Base-by-base conservation (phyloP, 2,329 filamentous ascomycete species). In the Fusarium penzigii region DNA sequence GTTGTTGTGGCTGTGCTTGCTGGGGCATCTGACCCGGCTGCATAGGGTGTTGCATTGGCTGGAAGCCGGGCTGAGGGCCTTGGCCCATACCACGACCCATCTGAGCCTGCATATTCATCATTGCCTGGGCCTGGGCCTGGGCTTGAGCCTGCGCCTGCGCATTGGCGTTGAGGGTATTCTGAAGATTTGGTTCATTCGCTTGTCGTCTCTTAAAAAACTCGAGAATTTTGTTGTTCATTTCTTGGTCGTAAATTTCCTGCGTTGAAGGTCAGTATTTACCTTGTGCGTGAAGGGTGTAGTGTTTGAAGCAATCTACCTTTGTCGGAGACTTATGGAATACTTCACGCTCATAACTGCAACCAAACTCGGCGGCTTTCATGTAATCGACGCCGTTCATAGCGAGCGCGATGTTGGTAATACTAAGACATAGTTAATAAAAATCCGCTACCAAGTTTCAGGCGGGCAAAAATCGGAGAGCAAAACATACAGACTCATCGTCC, bases 21-120 rank as follows among this genome's bases (percentile, higher is more conserved):
- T 80, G 81, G 10, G 78, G 73, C 20, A 84, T 75, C 38, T 76
- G 77, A 1, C 78, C 75, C 5, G 76, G 70, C 60, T 85, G 82
- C 79, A 84, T 83, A 49, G 76, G 79, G 49, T 83, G 81, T 52
- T 83, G 82, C 36, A 85, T 73, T 44, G 80, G 77, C 55, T 82
- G 82, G 52, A 86, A 85, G 1, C 75, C 77, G 59, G 78, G 81
- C 53, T 80, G 82, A 2, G 72, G 69, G 7, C 72, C 74, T 60
- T 79, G 80, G 1, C 73, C 74, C 68, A 80, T 76, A 12, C 75
- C 75, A 36, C 81, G 75, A 39, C 75, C 74, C 72, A 83, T 78
- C 56, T 80, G 76, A 12, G 72, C 74, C 53, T 79, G 78, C 72
- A 82, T 76, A 52, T 75, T 80, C 73, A 83, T 77, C 72, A 83